These are phyloP conservation scores for Acacia melanoxylon DNA, from an alignment of 306 rosid genomes.

Conservation along the genomic window DNA sequence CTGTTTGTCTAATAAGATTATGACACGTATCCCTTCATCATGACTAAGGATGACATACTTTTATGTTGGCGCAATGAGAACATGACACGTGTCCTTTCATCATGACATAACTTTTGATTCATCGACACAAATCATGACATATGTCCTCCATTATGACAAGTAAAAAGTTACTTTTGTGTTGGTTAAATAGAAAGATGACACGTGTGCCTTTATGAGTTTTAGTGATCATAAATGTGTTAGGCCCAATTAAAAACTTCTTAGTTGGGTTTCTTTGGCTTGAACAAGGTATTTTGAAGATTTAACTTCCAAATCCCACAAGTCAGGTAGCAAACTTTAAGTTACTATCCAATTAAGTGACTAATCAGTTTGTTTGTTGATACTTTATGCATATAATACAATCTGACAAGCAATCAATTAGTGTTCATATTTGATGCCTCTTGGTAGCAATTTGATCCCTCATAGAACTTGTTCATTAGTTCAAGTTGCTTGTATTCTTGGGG, in stretches of 20 bases:
- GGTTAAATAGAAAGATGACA: too few relatives aligned
- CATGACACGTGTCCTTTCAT: too few relatives aligned
- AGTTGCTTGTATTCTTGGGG: background rate
- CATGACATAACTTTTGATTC: too few relatives aligned
- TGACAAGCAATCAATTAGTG: background rate
- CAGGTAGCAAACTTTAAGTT: background rate
- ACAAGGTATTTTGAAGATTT: background rate
- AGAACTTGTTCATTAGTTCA: background rate
- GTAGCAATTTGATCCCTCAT: background rate
- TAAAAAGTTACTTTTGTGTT: too few relatives aligned
- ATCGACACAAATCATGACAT: too few relatives aligned
- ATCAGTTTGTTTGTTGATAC: background rate
- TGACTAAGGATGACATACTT: too few relatives aligned
- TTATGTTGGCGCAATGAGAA: too few relatives aligned
- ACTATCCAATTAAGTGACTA: background rate
- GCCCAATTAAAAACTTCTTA: background rate
- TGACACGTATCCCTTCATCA: too few relatives aligned
- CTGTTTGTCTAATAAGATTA: too few relatives aligned
- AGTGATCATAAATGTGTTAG: background rate
- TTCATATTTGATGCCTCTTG: background rate
- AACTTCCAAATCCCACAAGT: background rate
- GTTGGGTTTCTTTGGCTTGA: background rate
- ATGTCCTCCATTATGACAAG: too few relatives aligned
- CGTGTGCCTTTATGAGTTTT: too few relatives aligned
- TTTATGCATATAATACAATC: background rate